Conservation (phyloP, 2,329 filamentous ascomycete species). For the Epichloe gansuensis region DNA sequence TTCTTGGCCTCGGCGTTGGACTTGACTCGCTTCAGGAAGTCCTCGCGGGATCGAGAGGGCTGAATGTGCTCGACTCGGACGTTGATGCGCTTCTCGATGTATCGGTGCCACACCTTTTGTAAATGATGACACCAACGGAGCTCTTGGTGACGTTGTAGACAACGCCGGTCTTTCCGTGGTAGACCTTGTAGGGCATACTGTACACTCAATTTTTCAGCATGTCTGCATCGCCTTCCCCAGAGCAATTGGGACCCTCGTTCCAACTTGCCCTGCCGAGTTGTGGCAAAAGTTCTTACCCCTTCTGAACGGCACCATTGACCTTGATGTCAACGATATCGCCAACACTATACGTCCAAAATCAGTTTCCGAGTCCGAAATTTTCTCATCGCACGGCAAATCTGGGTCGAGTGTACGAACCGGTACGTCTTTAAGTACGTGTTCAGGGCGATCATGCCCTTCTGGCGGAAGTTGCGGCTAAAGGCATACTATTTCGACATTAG, state of each 20-base stretch:
- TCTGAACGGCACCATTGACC: slow-evolving; percentile 96
- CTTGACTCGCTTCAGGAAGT: slow-evolving; percentile 96
- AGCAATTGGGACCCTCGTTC: background rate
- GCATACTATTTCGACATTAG: slow-evolving; percentile 49
- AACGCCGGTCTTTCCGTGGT: slow-evolving; percentile 98
- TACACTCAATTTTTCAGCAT: slow-evolving; percentile 24
- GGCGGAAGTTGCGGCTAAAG: slow-evolving; percentile 88
- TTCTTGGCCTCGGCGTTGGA: slow-evolving; percentile 85
- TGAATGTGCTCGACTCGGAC: slow-evolving; percentile 95
- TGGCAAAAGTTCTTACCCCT: slow-evolving; percentile 57
- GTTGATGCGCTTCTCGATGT: slow-evolving; percentile 99
- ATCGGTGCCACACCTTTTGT: slow-evolving; percentile 99
- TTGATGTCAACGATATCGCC: slow-evolving; percentile 99
- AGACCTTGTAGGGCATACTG: slow-evolving; percentile 98
- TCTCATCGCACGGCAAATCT: background rate
- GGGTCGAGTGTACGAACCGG: slow-evolving; percentile 43
- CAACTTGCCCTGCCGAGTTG: background rate
- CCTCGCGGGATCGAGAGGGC: slow-evolving; percentile 89
- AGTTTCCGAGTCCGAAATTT: slow-evolving; percentile 19
- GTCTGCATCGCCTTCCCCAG: background rate
- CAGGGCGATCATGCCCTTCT: slow-evolving; percentile 88
- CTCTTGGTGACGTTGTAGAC: slow-evolving; percentile 99
- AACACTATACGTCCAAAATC: slow-evolving; percentile 48
- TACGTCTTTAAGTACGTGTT: slow-evolving; percentile 92
- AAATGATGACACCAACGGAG: slow-evolving; percentile 95